Percentiles rank a stretch among this genome's conserved stretches.
Evolutionary conservation across 2,329 filamentous ascomycete species (phyloP).

Genomic region (Chaetomiaceae sp.): DNA sequence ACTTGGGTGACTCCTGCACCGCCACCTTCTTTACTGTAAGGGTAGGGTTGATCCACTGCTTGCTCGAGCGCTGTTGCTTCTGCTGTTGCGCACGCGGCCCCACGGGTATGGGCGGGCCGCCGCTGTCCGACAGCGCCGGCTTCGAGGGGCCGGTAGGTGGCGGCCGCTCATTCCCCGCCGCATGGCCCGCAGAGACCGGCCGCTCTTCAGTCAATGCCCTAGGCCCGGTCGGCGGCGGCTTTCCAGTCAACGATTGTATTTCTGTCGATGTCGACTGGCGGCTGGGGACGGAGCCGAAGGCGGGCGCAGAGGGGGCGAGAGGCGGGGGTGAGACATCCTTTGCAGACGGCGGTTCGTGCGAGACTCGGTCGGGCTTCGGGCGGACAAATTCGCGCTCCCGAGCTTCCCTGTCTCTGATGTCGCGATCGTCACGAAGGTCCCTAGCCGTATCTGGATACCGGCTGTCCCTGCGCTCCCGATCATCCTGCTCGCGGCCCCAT

Average conservation of each 20-base stretch:
- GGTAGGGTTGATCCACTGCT: conserved; percentile 54
- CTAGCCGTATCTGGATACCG: conserved; percentile 32
- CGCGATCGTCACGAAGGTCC: conserved; percentile 46
- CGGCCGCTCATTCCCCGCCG: conserved; percentile 32
- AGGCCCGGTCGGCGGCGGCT: conserved; percentile 48
- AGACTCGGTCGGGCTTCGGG: conserved; percentile 44
- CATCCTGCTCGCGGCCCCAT: conserved; percentile 46
- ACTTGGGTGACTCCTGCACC: conserved; percentile 45
- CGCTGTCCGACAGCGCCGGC: conserved; percentile 36
- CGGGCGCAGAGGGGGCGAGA: conserved; percentile 51
- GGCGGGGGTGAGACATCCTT: conserved; percentile 53
- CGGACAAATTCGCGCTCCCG: conserved; percentile 37
- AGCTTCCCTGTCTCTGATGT: conserved; percentile 36
- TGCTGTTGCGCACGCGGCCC: conserved; percentile 49
- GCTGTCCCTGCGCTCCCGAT: conserved; percentile 35
- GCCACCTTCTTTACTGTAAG: conserved; percentile 37
- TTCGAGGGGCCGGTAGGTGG: conserved; percentile 41
- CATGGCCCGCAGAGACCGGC: conserved; percentile 38
- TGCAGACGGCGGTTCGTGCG: conserved; percentile 41
- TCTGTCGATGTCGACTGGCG: conserved; percentile 35
- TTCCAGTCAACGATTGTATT: conserved; percentile 35
- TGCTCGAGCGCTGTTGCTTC: conserved; percentile 46
- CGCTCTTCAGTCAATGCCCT: conserved; percentile 47
- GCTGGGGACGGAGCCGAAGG: conserved; percentile 50
- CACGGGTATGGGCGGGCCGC: conserved; percentile 44